Evolutionary conservation across 192 early-diverging fungal species (phyloP).

Genomic region (Linnemannia schmuckeri): DNA sequence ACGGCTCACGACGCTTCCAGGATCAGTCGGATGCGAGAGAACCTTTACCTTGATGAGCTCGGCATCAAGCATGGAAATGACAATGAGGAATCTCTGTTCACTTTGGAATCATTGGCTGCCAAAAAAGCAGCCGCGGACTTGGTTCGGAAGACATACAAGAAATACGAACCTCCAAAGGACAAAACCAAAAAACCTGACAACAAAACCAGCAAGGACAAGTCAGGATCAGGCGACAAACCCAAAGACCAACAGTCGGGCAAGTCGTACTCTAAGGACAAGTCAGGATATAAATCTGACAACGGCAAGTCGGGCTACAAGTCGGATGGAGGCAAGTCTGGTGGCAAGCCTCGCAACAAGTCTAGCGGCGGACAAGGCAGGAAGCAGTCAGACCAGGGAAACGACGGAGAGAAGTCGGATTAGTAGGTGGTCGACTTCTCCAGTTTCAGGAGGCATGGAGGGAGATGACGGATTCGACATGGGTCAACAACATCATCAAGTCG

Average conservation of each 20-base stretch:
- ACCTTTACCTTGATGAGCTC: conserved; percentile 1
- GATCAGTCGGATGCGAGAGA: conserved; percentile 10
- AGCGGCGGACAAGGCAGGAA: neutral
- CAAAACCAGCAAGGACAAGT: neutral
- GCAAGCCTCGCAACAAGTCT: too few relatives aligned
- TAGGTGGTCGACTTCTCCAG: too few relatives aligned
- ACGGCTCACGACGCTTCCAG: neutral
- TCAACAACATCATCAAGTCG: too few relatives aligned
- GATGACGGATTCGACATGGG: too few relatives aligned
- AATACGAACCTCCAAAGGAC: neutral
- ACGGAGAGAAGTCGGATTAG: too few relatives aligned
- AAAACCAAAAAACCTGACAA: neutral
- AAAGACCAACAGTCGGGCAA: neutral
- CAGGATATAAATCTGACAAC: neutral
- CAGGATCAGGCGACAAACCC: neutral
- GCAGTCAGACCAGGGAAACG: neutral
- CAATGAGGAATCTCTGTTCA: neutral
- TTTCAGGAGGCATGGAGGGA: too few relatives aligned
- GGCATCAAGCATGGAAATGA: neutral
- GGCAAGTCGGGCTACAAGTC: neutral
- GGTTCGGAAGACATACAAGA: neutral
- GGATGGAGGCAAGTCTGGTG: neutral
- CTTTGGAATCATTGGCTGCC: neutral
- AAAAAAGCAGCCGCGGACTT: too few relatives aligned
- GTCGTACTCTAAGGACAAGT: neutral